These are phyloP conservation scores for Silene latifolia DNA, from an alignment of 148 eudicot genomes.

Conservation along the genomic window DNA sequence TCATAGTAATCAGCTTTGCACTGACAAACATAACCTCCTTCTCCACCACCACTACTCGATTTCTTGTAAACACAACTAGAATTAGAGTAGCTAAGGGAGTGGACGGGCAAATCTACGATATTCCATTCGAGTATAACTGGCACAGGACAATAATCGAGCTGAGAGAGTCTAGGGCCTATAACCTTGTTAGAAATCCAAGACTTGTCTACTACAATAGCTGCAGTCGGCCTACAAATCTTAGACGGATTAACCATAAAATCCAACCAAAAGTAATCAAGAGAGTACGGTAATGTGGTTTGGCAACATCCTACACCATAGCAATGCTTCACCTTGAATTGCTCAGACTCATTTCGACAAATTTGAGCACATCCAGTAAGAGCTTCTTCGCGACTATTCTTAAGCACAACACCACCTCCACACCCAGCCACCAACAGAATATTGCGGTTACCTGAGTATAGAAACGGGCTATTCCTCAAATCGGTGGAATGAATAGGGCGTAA, in stretches of 20 bases:
- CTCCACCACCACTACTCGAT: background rate
- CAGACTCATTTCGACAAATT: background rate
- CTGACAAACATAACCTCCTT: slow-evolving; percentile 16
- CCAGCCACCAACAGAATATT: background rate
- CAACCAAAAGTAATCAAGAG: background rate
- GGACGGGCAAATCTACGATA: background rate
- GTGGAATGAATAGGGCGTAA: background rate
- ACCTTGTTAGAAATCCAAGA: background rate
- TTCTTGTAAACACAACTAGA: background rate
- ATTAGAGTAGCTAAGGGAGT: background rate
- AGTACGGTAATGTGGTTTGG: background rate
- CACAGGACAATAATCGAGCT: background rate
- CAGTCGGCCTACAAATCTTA: background rate
- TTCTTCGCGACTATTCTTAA: background rate
- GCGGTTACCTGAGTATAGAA: background rate
- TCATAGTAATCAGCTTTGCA: slow-evolving; percentile 18
- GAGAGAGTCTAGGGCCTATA: background rate
- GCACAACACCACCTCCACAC: slow-evolving; percentile 3
- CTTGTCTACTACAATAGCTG: background rate
- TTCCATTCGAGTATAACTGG: background rate
- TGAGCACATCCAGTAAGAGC: slow-evolving; percentile 1
- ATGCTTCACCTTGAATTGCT: too few species aligned
- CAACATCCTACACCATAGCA: background rate
- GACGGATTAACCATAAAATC: background rate
- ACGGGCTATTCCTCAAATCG: background rate